Conservation (phyloP, 169 alveolate genomes). For the Plasmodium malariae region DNA sequence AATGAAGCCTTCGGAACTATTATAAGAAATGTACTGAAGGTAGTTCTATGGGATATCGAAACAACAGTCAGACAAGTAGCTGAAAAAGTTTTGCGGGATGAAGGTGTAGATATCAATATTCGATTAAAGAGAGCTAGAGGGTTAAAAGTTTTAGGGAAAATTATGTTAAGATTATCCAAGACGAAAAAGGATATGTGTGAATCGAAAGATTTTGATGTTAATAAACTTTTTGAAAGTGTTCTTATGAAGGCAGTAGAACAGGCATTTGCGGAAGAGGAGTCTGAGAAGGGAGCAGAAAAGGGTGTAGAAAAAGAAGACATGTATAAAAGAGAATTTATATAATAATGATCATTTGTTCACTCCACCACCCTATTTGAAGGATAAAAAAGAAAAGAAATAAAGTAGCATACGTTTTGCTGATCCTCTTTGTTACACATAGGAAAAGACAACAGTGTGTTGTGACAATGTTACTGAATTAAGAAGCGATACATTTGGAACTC, state of each 20-base stretch:
- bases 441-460: too few species aligned
- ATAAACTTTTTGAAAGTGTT: conserved; percentile 74
- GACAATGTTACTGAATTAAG: too few species aligned
- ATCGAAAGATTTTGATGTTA: conserved; percentile 65
- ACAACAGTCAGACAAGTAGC: conserved; percentile 82
- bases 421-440: too few species aligned
- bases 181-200: conserved; percentile 44
- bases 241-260: conserved; percentile 69
- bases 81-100: conserved; percentile 82
- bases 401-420: background rate
- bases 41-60: conserved; percentile 85
- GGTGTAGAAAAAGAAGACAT: background rate
- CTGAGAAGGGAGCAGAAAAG: conserved; percentile 5
- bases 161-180: conserved; percentile 79
- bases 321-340: background rate
- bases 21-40: conserved; percentile 72
- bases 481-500: too few species aligned
- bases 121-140: conserved; percentile 81
- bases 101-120: conserved; percentile 66
- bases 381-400: background rate
- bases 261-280: conserved; percentile 15
- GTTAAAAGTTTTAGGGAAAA: conserved; percentile 76
- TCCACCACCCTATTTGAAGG: too few species aligned
- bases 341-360: background rate
- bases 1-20: conserved; percentile 45